Evolutionary conservation across 2,329 filamentous ascomycete genomes (phyloP).

Genomic region (Diplodia sapinea): DNA sequence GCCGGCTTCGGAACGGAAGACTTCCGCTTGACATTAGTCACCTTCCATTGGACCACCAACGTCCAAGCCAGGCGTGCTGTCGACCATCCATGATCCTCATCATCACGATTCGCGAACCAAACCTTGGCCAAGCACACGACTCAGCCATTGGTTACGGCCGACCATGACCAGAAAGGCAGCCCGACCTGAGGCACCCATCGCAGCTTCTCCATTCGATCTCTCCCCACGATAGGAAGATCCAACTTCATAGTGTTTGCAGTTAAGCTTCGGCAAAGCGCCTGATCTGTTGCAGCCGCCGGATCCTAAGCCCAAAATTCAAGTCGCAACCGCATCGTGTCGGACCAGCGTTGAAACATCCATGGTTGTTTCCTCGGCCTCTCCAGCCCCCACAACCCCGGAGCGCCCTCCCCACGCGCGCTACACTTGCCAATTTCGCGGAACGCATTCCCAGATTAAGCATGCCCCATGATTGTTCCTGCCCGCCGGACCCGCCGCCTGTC

Average conservation of each 20-base stretch:
- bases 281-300: background rate
- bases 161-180: slow-evolving; percentile 11
- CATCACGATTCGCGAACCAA: slow-evolving; percentile 14
- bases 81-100: background rate
- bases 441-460: slow-evolving; percentile 21
- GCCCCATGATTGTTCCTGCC: background rate
- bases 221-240: slow-evolving; percentile 4
- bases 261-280: background rate
- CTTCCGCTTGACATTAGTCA: slow-evolving; percentile 18
- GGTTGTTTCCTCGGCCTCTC: background rate
- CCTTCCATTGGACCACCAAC: background rate
- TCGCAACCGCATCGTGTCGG: background rate
- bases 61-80: slow-evolving; percentile 6
- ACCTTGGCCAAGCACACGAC: slow-evolving; percentile 18
- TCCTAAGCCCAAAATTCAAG: background rate
- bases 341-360: background rate
- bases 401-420: background rate
- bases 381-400: background rate
- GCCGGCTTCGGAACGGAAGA: slow-evolving; percentile 5
- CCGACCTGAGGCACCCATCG: background rate
- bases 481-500: slow-evolving; percentile 5
- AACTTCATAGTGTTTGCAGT: background rate
- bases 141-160: background rate
- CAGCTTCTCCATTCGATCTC: slow-evolving; percentile 17
- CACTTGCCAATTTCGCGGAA: background rate